These are phyloP conservation scores for Trypanosoma cruzi DNA, from an alignment of 208 protist species.

Conservation along the genomic window DNA sequence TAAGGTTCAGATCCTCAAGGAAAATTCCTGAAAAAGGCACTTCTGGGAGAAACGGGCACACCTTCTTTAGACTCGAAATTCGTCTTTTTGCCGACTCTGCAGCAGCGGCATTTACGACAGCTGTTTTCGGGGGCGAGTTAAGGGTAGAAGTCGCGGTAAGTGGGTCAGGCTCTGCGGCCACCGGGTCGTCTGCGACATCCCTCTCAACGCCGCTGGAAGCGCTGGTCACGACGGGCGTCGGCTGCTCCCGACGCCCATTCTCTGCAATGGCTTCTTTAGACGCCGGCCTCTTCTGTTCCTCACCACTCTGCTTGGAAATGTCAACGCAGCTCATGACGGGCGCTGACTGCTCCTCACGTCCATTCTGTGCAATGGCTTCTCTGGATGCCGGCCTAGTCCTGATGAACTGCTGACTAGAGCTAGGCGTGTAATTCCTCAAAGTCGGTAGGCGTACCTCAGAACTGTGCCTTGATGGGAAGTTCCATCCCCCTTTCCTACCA, in stretches of 20 bases:
- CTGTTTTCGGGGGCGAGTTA: neutral
- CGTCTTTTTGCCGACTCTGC: neutral
- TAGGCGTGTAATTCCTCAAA: too few species aligned
- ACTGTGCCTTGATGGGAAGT: neutral
- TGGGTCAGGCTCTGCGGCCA: neutral
- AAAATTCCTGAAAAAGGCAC: constrained; percentile 37
- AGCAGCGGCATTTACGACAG: neutral
- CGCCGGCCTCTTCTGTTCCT: neutral
- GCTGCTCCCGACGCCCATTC: neutral
- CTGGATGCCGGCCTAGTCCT: neutral
- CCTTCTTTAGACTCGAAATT: neutral
- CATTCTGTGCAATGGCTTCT: too few species aligned
- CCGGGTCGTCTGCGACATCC: neutral
- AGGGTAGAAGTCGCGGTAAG: neutral
- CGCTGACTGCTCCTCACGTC: too few species aligned
- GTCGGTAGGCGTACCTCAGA: too few species aligned
- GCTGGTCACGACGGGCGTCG: neutral
- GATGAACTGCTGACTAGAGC: too few species aligned
- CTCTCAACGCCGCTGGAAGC: neutral
- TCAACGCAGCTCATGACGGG: neutral
- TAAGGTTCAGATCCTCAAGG: constrained; percentile 42
- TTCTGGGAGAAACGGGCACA: constrained; percentile 27
- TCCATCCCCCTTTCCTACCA: neutral
- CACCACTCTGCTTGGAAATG: neutral
- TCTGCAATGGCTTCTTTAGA: neutral